phyloP scores from a whole-genome alignment of 2,329 filamentous ascomycete species.

The Fusarium caatingaense region DNA sequence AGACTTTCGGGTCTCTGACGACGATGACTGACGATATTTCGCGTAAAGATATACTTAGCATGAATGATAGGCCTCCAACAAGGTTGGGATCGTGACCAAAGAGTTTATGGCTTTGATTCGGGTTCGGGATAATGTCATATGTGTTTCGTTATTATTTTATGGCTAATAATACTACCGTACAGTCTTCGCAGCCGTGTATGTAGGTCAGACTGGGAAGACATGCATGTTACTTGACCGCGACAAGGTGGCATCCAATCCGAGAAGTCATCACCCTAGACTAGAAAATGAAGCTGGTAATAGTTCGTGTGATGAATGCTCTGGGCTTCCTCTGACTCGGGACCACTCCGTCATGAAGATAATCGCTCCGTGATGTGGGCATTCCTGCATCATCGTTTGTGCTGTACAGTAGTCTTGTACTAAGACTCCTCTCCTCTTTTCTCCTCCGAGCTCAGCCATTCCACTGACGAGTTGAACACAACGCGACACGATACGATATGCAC shows the following conservation, averaged over 20 bases:
- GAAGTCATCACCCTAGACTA: conserved; percentile 17
- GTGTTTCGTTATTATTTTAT: conserved; percentile 5
- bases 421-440: neutral
- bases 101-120: conserved; percentile 1
- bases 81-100: conserved; percentile 16
- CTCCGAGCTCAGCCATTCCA: neutral
- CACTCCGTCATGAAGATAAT: neutral
- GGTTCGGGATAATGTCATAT: neutral
- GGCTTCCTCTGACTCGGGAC: conserved; percentile 3
- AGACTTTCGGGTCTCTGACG: conserved; percentile 4
- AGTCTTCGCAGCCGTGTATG: neutral
- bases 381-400: conserved; percentile 2
- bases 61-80: neutral
- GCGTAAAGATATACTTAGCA: neutral
- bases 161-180: conserved; percentile 11
- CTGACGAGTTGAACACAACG: conserved; percentile 9
- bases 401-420: neutral
- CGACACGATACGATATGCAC: conserved; percentile 1
- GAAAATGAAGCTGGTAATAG: conserved; percentile 23
- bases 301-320: conserved; percentile 1
- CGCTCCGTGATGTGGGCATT: conserved; percentile 8
- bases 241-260: conserved; percentile 39
- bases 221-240: conserved; percentile 21
- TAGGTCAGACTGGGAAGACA: neutral
- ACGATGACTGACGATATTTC: conserved; percentile 11